These are phyloP conservation scores for Gracilaria vermiculophylla DNA, from an alignment of 23 red algal species.

Conservation along the genomic window DNA sequence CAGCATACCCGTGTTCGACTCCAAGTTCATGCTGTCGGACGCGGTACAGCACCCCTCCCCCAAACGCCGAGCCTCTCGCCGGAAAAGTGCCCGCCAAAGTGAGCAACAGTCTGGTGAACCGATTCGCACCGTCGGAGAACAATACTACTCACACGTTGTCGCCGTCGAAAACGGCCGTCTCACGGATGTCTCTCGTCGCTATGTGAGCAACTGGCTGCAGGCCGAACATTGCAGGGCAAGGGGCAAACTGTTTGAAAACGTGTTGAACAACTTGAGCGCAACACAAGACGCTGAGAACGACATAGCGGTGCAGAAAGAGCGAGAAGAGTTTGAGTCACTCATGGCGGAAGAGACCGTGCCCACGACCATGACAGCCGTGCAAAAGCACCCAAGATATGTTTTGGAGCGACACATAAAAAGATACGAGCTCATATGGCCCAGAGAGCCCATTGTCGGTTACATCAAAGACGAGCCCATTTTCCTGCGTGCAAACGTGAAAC, in stretches of 20 bases:
- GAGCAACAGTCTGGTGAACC: not conserved
- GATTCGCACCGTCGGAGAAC: not conserved
- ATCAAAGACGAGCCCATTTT: constrained; percentile 75
- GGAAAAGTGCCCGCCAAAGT: not conserved
- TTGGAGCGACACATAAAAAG: constrained; percentile 90
- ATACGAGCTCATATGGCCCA: constrained; percentile 87
- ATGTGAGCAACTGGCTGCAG: constrained; percentile 48
- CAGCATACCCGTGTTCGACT: not conserved
- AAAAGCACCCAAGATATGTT: constrained; percentile 82
- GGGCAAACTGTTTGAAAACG: constrained; percentile 49
- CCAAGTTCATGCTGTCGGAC: not conserved
- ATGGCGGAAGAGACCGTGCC: constrained; percentile 64
- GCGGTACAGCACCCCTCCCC: not conserved
- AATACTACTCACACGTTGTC: constrained; percentile 64
- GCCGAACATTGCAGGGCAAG: constrained; percentile 29
- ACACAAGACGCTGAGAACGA: not conserved
- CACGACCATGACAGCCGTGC: constrained; percentile 51
- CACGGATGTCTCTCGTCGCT: constrained; percentile 69
- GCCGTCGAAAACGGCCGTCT: constrained; percentile 56
- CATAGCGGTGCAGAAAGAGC: constrained; percentile 30
- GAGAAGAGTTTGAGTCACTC: constrained; percentile 50
- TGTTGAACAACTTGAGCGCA: constrained; percentile 18
- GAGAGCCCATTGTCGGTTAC: constrained; percentile 59
- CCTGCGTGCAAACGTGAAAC: constrained; percentile 65
- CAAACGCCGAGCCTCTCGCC: not conserved